Evolutionary conservation across 2,329 filamentous ascomycete genomes (phyloP).

Genomic region (Monilinia fructicola): DNA sequence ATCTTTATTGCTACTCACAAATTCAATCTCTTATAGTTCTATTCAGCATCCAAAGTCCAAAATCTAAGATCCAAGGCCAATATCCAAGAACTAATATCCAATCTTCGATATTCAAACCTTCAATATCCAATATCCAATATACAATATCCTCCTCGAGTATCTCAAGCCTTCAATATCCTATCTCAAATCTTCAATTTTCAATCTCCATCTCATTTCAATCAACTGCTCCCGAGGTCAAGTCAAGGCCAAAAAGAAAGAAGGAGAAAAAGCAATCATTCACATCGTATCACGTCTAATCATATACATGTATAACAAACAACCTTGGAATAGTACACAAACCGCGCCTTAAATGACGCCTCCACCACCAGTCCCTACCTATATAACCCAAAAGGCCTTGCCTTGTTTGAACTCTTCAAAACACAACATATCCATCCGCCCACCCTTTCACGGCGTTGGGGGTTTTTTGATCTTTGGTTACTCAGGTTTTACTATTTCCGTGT

Average conservation of each 20-base stretch:
- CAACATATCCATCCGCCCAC: not conserved
- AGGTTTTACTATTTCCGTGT: not conserved
- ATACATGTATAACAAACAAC: not conserved
- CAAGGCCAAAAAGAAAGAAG: not conserved
- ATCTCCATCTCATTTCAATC: too few relatives aligned
- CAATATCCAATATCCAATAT: too few relatives aligned
- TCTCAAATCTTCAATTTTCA: too few relatives aligned
- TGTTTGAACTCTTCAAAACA: not conserved
- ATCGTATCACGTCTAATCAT: not conserved
- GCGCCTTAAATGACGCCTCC: not conserved
- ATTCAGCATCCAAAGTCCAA: too few relatives aligned
- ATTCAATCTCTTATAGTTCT: too few relatives aligned
- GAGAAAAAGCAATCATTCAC: not conserved
- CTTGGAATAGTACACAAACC: not conserved
- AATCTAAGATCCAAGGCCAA: too few relatives aligned
- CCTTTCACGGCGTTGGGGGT: not conserved
- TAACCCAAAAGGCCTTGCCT: not conserved
- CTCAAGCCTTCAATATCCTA: too few relatives aligned
- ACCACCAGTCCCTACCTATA: not conserved
- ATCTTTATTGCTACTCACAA: too few relatives aligned
- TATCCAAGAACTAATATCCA: too few relatives aligned
- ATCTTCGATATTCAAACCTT: too few relatives aligned
- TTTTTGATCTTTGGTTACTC: not conserved
- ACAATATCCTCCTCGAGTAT: too few relatives aligned
- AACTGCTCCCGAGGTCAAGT: not conserved